Evolutionary conservation across 2,329 filamentous ascomycete species (phyloP).

Genomic region (Myriosclerotinia duriaeana): DNA sequence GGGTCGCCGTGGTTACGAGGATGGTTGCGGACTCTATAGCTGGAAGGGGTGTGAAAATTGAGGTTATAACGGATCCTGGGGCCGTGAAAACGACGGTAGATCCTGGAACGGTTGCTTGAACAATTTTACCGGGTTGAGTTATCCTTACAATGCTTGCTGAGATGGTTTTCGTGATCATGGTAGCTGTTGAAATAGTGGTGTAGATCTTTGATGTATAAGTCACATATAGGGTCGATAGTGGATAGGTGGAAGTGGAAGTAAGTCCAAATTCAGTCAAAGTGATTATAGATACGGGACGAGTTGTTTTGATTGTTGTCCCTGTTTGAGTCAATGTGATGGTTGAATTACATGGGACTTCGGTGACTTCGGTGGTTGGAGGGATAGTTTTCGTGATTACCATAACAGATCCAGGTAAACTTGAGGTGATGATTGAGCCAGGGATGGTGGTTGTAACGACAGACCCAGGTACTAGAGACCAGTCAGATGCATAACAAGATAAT

Average conservation of each 20-base stretch:
- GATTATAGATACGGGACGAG: constrained; percentile 7
- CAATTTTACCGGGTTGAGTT: constrained; percentile 6
- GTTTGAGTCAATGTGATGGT: constrained; percentile 9
- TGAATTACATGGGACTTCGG: constrained; percentile 12
- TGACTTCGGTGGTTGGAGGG: constrained; percentile 6
- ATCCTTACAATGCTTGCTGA: background rate
- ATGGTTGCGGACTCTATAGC: no score
- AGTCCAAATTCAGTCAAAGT: constrained; percentile 7
- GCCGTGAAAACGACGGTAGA: background rate
- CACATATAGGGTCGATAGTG: background rate
- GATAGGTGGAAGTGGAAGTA: constrained; percentile 1
- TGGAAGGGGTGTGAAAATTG: background rate
- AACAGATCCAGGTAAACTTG: constrained; percentile 8
- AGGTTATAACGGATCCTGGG: constrained; percentile 5
- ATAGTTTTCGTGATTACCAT: constrained; percentile 13
- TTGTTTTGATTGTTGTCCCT: background rate
- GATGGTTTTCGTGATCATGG: constrained; percentile 13
- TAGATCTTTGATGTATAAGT: constrained; percentile 15
- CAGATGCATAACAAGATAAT: background rate
- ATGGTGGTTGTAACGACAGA: constrained; percentile 4
- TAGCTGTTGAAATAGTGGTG: constrained; percentile 8
- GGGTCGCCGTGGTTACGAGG: background rate
- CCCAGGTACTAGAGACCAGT: background rate
- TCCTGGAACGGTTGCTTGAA: constrained; percentile 4
- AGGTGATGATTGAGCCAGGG: constrained; percentile 1